Evolutionary conservation across 441 rosid genomes (phyloP), one percentile per base, ranked within the genome.

Genomic region (Flueggea neowawraea): DNA sequence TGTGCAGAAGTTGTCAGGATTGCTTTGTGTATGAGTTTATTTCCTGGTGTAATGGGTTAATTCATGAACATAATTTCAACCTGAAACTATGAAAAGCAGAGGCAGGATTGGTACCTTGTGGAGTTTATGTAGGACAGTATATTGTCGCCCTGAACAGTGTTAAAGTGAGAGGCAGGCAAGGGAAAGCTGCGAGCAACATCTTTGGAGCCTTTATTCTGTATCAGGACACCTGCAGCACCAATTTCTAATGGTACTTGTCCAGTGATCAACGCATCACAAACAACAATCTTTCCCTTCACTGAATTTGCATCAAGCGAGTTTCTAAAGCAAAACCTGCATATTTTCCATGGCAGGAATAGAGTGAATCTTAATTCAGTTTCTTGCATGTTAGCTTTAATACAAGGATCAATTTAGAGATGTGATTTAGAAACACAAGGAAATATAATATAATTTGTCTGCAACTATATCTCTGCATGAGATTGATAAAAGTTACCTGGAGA

Each of bases 271-370:
- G 6, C 7, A 44, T 73, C 67, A 47, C 83, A 78, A 11, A 75
- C 11, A 15, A 78, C 73, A 9, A 78, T 61, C 55, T 75, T 75
- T 4, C 79, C 79, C 31, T 53, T 58, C 61, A 72, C 80, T 17
- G 63, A 12, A 6, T 44, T 59, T 31, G 33, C 15, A 31, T 67
- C 65, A 52, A 75, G 41, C 3, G 75, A 62, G 16, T 50, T 58
- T 4, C 7, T 10, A 0, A 2, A 2, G 66, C 80, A 75, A 15
- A 13, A 63, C 57, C 79, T 70, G 69, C 61, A 60, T 10, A 4
- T 33, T 51, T 31, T 9, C 6, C 12, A 14, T 11, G 16, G 15
- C 28, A 22, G 28, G 28, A 22, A 22, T 22, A 22, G 28, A 22
- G 28, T 22, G 2, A 22, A 22, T 22, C 28, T 22, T 22, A 22